Evolutionary conservation across 345 rosid species (phyloP).

Genomic region (Kernera saxatilis): DNA sequence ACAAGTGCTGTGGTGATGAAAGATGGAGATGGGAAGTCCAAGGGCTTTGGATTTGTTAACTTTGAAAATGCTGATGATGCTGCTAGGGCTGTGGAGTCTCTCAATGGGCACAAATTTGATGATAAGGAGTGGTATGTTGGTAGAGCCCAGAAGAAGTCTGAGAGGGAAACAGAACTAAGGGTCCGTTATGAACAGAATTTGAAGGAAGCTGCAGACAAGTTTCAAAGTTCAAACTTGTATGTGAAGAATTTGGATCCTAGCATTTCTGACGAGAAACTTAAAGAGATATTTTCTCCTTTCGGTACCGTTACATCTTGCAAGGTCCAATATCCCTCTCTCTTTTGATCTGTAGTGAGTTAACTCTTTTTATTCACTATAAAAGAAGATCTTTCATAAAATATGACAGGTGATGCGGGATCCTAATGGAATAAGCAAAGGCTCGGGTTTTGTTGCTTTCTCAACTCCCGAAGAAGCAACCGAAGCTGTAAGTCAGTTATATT

Average conservation of each 20-base stretch:
- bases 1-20: slow-evolving; percentile 88
- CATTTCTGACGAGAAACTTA: slow-evolving; percentile 81
- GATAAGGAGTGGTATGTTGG: slow-evolving; percentile 96
- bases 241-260: slow-evolving; percentile 79
- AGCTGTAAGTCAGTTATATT: slow-evolving; percentile 57
- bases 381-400: not conserved
- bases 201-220: slow-evolving; percentile 85
- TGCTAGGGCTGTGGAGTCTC: slow-evolving; percentile 77
- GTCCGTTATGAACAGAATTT: slow-evolving; percentile 65
- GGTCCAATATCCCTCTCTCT: slow-evolving; percentile 36
- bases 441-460: slow-evolving; percentile 81
- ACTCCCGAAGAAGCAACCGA: slow-evolving; percentile 79
- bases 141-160: slow-evolving; percentile 86
- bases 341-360: not conserved
- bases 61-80: slow-evolving; percentile 86
- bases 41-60: slow-evolving; percentile 92
- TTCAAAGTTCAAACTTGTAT: slow-evolving; percentile 83
- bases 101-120: slow-evolving; percentile 66
- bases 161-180: slow-evolving; percentile 78
- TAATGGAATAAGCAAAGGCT: slow-evolving; percentile 70
- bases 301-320: slow-evolving; percentile 88
- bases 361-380: not conserved
- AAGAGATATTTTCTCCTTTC: slow-evolving; percentile 70
- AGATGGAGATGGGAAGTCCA: slow-evolving; percentile 77
- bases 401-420: slow-evolving; percentile 83